Evolutionary conservation across 768 basidiomycete genomes (phyloP), one percentile per base, ranked within the genome.

Genomic region (Leccinellum luteum): DNA sequence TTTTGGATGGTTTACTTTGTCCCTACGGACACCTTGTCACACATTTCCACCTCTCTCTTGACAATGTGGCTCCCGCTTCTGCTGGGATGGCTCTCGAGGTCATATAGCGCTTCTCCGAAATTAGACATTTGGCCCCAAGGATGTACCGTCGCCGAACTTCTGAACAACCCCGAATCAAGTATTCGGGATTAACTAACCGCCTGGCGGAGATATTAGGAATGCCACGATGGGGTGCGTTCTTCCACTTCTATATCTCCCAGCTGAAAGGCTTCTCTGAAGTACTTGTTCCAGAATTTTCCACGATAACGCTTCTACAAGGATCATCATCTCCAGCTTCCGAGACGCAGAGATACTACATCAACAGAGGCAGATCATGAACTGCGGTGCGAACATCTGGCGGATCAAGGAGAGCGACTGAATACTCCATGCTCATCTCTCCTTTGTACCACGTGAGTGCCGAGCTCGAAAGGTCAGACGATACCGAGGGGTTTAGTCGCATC

Each of bases 41-140:
- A 8, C 96, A 98, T 70, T 97, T 94, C 70, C 94, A 98, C 74
- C 83, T 98, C 15, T 98, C 95, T 25, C 85, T 85, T 63, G 87
- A 90, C 69, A 90, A 90, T 64, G 89, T 93, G 25, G 87, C 90
- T 9, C 96, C 96, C 12, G 98, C 96, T 12, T 95, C 96, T 13
- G 95, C 97, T 66, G 98, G 96, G 96, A 98, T 98, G 94, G 94
- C 94, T 12, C 96, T 96, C 5, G 96, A 99, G 73, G 92, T 97
- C 60, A 38, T 38, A 13, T 43, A 25, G 23, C 10, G 91, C 95
- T 8, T 89, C 90, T n/a, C 80, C 87, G 0, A 94, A 94, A 66
- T 89, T 91, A 28, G 94, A 96, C 69, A 94, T 97, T 38, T 96
- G 95, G 94, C 94, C 94, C 0, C 73, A 98, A 61, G 96, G 86